Conservation (phyloP, 2,329 filamentous ascomycete genomes). For the Cordyceps javanica region DNA sequence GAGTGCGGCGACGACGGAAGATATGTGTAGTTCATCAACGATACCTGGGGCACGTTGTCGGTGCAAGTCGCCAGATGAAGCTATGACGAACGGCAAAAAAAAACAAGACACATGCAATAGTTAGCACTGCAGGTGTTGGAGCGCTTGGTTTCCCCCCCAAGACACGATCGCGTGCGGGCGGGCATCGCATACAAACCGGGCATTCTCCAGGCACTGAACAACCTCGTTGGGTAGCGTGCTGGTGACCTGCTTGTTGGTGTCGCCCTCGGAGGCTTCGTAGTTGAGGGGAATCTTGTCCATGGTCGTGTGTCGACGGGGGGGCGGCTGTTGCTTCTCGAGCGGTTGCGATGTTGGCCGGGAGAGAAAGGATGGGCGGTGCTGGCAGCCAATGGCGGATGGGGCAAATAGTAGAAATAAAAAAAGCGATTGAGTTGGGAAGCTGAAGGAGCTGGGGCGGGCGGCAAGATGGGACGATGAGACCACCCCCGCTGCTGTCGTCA, state of each 20-base stretch:
- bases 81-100: too few species aligned
- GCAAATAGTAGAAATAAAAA: not conserved
- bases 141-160: too few species aligned
- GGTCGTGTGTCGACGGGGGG: not conserved
- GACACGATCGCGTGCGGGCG: slow-evolving; percentile 12
- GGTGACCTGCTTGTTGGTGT: slow-evolving; percentile 64
- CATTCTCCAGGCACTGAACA: slow-evolving; percentile 85
- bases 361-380: not conserved
- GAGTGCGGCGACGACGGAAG: slow-evolving; percentile 70
- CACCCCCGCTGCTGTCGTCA: not conserved
- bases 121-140: not conserved
- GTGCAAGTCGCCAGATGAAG: slow-evolving; percentile 92
- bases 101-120: not conserved
- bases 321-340: not conserved
- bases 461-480: slow-evolving; percentile 4
- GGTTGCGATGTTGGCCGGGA: not conserved
- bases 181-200: slow-evolving; percentile 68
- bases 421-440: not conserved
- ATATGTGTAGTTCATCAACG: slow-evolving; percentile 99
- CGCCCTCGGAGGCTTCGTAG: slow-evolving; percentile 68
- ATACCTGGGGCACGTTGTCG: slow-evolving; percentile 79
- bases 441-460: not conserved
- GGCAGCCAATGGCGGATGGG: not conserved
- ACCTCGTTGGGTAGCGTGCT: slow-evolving; percentile 75
- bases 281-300: slow-evolving; percentile 66